Conservation (phyloP, 2,329 filamentous ascomycete genomes). For the Hypoxylon sp. region DNA sequence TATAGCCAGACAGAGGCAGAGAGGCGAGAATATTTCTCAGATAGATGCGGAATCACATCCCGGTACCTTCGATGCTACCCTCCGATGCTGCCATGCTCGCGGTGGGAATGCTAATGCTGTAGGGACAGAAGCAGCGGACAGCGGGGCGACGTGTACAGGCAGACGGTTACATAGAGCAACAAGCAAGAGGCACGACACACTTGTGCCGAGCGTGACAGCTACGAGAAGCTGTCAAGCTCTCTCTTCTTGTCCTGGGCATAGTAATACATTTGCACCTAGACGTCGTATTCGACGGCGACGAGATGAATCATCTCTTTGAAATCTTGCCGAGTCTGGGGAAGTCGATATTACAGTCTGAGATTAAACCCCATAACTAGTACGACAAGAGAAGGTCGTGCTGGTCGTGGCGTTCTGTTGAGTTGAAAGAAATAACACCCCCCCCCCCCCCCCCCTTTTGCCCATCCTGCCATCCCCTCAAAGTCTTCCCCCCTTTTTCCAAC, state of each 20-base stretch:
- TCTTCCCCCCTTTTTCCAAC: neutral
- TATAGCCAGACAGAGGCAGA: conserved; percentile 14
- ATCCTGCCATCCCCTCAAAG: too few species aligned
- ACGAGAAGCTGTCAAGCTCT: too few species aligned
- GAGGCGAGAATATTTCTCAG: conserved; percentile 22
- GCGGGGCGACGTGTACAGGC: conserved; percentile 7
- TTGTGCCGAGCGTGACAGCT: conserved; percentile 16
- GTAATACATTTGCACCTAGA: conserved; percentile 21
- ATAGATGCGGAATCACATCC: conserved; percentile 27
- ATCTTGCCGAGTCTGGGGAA: conserved; percentile 20
- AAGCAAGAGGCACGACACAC: too few species aligned
- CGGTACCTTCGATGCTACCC: conserved; percentile 29
- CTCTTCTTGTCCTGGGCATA: conserved; percentile 16
- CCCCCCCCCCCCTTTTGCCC: neutral
- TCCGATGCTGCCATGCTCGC: conserved; percentile 11
- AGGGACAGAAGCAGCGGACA: conserved; percentile 9
- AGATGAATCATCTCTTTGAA: conserved; percentile 16
- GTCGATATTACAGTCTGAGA: neutral
- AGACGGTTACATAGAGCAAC: conserved; percentile 9
- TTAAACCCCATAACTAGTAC: conserved; percentile 19
- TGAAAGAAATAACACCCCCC: neutral
- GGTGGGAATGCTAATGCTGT: conserved; percentile 13
- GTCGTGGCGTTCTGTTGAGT: conserved; percentile 14
- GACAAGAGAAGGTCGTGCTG: conserved; percentile 15
- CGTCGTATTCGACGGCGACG: neutral